phyloP scores from a whole-genome alignment of 2,329 filamentous ascomycete species.

The Curvularia verruculosa region DNA sequence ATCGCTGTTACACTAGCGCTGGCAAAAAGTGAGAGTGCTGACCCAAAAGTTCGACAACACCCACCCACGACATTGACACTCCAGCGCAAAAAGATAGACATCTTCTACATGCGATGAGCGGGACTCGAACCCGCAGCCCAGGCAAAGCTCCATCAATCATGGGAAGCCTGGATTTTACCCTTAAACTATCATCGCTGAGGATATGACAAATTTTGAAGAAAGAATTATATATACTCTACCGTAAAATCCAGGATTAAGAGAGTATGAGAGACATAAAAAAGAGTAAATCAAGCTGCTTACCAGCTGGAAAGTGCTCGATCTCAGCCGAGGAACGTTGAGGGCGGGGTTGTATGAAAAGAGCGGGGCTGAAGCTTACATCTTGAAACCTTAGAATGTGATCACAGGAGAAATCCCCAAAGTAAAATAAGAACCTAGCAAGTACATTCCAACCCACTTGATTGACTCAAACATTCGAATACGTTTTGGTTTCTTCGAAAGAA shows the following conservation, averaged over 20 bases:
- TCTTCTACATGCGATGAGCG: conserved; percentile 23
- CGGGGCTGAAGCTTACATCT: conserved; percentile 2
- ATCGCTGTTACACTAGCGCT: background rate
- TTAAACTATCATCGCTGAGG: conserved; percentile 35
- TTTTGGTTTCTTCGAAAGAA: too few species aligned
- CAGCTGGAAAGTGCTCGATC: background rate
- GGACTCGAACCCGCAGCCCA: conserved; percentile 38
- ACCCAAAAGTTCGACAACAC: background rate
- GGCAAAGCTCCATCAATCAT: conserved; percentile 25
- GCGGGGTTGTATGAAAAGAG: conserved; percentile 7
- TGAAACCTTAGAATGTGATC: background rate
- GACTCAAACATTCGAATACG: too few species aligned
- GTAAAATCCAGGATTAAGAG: background rate
- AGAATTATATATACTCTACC: background rate
- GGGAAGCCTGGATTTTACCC: conserved; percentile 43
- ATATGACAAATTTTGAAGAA: background rate
- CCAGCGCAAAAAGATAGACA: background rate
- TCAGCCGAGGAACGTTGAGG: background rate
- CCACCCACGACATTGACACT: background rate
- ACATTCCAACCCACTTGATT: too few species aligned
- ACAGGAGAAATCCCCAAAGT: background rate
- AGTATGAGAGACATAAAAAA: background rate
- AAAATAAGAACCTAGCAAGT: background rate
- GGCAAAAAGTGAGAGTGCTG: conserved; percentile 1
- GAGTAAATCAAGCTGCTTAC: background rate